A percentile compares a stretch with the other conserved stretches of the same genome.
phyloP scores from a whole-genome alignment of 2,329 filamentous ascomycete species.

The Xenoacremonium recifei region DNA sequence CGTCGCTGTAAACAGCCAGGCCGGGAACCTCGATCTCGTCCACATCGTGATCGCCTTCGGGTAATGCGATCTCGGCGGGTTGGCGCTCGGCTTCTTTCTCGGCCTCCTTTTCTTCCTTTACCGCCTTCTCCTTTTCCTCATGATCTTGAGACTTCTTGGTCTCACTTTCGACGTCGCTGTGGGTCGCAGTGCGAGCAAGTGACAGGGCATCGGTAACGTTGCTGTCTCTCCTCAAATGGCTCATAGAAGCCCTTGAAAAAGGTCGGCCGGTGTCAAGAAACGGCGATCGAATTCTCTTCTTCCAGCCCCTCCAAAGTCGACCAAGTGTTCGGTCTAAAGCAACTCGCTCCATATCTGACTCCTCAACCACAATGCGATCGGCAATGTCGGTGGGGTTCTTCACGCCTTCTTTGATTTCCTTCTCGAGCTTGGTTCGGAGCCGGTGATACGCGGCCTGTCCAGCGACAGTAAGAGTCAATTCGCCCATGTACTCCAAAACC shows the following conservation, averaged over 20 bases:
- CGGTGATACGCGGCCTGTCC: constrained; percentile 79
- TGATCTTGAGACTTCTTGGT: constrained; percentile 8
- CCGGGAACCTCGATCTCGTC: constrained; percentile 80
- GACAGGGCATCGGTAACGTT: constrained; percentile 36
- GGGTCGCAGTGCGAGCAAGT: constrained; percentile 27
- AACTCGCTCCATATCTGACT: constrained; percentile 88
- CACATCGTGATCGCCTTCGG: constrained; percentile 64
- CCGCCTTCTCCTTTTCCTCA: constrained; percentile 8
- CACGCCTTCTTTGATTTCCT: constrained; percentile 54
- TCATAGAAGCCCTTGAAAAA: constrained; percentile 46
- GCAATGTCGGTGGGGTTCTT: constrained; percentile 47
- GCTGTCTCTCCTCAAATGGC: constrained; percentile 32
- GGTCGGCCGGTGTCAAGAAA: constrained; percentile 47
- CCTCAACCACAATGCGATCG: constrained; percentile 78
- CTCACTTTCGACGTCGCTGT: constrained; percentile 22
- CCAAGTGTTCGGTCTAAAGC: constrained; percentile 87
- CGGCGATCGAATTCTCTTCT: constrained; percentile 72
- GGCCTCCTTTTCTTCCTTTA: constrained; percentile 7
- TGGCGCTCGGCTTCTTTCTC: constrained; percentile 29
- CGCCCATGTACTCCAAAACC: constrained; percentile 89
- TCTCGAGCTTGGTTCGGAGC: constrained; percentile 57
- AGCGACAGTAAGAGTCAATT: constrained; percentile 84
- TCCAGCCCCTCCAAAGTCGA: constrained; percentile 91
- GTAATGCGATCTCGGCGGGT: constrained; percentile 60
- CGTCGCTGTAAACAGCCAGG: constrained; percentile 60